Evolutionary conservation across 768 basidiomycete genomes (phyloP).

Genomic region (Phylloporus rhodoxanthus): DNA sequence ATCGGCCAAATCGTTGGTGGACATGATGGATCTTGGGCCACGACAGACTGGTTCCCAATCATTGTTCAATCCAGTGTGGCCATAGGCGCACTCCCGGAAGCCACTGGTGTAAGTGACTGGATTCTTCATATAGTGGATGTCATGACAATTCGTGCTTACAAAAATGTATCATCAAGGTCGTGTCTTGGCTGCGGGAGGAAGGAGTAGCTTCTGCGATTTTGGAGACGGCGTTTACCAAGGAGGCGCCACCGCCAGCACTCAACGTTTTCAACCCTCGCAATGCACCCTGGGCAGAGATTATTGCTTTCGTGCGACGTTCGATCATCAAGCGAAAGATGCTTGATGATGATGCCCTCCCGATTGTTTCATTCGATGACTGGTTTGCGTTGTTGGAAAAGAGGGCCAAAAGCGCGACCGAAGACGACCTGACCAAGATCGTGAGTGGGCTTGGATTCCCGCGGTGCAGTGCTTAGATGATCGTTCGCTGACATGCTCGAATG

Average conservation of each 20-base stretch:
- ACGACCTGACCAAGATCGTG: constrained; percentile 30
- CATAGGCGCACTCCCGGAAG: constrained; percentile 22
- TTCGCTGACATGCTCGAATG: neutral
- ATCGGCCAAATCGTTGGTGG: too few relatives aligned
- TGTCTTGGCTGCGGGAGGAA: constrained; percentile 42
- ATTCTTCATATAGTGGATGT: too few relatives aligned
- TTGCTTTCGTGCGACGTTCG: constrained; percentile 20
- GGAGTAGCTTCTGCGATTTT: constrained; percentile 31
- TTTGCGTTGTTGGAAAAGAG: constrained; percentile 22
- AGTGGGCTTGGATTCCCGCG: constrained; percentile 3
- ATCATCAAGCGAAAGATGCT: constrained; percentile 7
- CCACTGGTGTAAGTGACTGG: constrained; percentile 34
- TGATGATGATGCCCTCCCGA: constrained; percentile 14
- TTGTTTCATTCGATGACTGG: constrained; percentile 35
- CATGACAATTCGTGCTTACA: too few relatives aligned
- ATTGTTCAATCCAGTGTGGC: constrained; percentile 30
- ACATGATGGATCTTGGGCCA: too few relatives aligned
- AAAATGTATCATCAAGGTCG: too few relatives aligned
- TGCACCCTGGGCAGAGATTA: constrained; percentile 5
- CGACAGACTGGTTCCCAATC: constrained; percentile 28
- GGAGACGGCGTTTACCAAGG: constrained; percentile 21
- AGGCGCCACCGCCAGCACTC: constrained; percentile 18
- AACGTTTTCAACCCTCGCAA: constrained; percentile 39
- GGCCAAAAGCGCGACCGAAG: constrained; percentile 15
- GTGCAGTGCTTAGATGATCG: too few relatives aligned